These are phyloP conservation scores for Russula vinacea DNA, from an alignment of 768 basidiomycete genomes.

Conservation along the genomic window DNA sequence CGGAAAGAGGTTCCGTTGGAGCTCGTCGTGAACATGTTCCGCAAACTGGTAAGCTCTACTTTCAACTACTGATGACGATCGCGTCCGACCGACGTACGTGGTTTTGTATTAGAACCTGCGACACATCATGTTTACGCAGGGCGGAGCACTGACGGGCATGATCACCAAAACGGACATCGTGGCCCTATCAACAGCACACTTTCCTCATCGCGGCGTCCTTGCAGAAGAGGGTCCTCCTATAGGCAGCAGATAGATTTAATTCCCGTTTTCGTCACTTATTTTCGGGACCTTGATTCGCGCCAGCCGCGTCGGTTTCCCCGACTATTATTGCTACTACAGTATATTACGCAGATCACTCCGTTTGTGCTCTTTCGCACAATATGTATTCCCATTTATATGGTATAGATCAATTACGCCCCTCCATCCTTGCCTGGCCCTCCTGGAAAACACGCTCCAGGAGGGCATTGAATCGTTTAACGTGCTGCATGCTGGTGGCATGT, in stretches of 20 bases:
- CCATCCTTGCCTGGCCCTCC: too few relatives aligned
- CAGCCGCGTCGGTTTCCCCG: too few relatives aligned
- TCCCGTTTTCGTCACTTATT: neutral
- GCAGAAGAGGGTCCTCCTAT: conserved; percentile 6
- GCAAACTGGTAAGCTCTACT: conserved; percentile 53
- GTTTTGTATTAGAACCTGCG: conserved; percentile 52
- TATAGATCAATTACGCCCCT: too few relatives aligned
- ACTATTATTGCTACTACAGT: too few relatives aligned
- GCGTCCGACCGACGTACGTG: conserved; percentile 19
- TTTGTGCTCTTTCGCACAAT: too few relatives aligned
- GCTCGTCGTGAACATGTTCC: conserved; percentile 70
- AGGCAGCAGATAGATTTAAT: conserved; percentile 1
- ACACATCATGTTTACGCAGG: conserved; percentile 62
- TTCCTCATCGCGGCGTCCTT: conserved; percentile 46
- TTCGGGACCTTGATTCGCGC: neutral
- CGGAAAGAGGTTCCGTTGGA: conserved; percentile 69
- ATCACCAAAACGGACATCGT: conserved; percentile 68
- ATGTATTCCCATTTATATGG: too few relatives aligned
- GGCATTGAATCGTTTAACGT: too few relatives aligned
- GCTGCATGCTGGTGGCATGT: too few relatives aligned
- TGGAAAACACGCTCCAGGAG: too few relatives aligned
- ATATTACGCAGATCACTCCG: too few relatives aligned
- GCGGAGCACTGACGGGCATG: conserved; percentile 59
- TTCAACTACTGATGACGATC: neutral
- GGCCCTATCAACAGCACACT: conserved; percentile 53